phyloP scores from a whole-genome alignment of 257 asterid species.

The Solanum microdontum region DNA sequence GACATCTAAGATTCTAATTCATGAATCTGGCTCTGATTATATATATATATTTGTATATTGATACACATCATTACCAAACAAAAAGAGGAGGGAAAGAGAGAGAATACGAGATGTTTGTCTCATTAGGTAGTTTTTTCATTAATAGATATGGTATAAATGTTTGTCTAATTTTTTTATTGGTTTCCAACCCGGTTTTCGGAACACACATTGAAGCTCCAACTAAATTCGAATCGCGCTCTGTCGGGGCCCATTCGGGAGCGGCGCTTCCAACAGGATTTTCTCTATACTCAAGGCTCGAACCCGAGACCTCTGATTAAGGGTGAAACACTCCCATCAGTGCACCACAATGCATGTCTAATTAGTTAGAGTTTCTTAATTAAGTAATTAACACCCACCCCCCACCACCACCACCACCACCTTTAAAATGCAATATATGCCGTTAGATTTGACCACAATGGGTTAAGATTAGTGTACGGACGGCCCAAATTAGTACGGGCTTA shows the following conservation, averaged over 20 bases:
- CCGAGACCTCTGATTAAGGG: no score
- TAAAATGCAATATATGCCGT: neutral
- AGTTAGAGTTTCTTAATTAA: neutral
- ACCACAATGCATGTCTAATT: neutral
- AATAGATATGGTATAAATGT: neutral
- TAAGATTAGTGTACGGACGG: neutral
- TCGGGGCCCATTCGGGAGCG: rapidly evolving
- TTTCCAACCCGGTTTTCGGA: rapidly evolving
- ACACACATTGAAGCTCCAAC: no score
- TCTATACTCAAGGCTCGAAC: no score
- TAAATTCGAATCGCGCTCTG: rapidly evolving
- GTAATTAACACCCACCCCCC: neutral
- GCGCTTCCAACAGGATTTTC: no score
- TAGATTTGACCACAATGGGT: neutral
- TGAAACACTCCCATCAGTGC: no score
- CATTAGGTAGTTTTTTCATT: neutral
- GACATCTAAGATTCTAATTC: no score
- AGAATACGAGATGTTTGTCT: no score
- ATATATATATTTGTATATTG: neutral
- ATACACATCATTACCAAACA: neutral
- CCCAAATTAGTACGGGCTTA: neutral
- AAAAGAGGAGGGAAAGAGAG: no score
- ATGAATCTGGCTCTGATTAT: rapidly evolving
- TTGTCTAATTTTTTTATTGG: neutral
- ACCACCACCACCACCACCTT: rapidly evolving